Evolutionary conservation across 116 monocot species (phyloP).

Genomic region (Phalaenopsis hybrid): DNA sequence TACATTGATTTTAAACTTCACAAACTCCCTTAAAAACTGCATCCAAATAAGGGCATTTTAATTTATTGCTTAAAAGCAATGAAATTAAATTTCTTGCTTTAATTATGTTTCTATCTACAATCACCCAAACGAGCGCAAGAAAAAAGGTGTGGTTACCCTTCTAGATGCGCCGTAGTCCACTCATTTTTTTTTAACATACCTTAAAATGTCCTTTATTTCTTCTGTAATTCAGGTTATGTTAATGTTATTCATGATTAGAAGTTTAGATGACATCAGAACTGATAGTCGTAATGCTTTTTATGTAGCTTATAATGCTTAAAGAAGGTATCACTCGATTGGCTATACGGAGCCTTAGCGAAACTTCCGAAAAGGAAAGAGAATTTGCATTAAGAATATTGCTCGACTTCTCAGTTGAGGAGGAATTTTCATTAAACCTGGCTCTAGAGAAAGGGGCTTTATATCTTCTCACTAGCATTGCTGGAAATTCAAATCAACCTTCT

Average conservation of each 20-base stretch:
- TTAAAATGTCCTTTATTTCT: background rate
- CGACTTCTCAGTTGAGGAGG: conserved; percentile 32
- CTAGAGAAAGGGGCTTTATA: conserved; percentile 47
- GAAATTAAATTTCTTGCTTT: too few species aligned
- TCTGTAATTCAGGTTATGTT: background rate
- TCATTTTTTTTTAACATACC: too few species aligned
- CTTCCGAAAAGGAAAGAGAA: conserved; percentile 36
- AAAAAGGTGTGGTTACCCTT: too few species aligned
- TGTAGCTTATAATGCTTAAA: conserved; percentile 43
- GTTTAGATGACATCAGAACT: conserved; percentile 9
- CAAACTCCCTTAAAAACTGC: too few species aligned
- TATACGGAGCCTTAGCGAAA: conserved; percentile 36
- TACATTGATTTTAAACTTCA: too few species aligned
- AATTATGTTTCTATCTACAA: too few species aligned
- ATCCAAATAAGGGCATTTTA: too few species aligned
- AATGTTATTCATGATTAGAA: background rate
- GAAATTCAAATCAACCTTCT: conserved; percentile 24
- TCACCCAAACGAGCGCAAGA: too few species aligned
- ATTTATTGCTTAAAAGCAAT: too few species aligned
- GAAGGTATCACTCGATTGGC: conserved; percentile 40
- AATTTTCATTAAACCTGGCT: conserved; percentile 34
- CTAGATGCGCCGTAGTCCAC: too few species aligned
- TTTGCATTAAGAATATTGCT: conserved; percentile 42
- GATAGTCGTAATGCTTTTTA: background rate
- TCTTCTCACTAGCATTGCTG: conserved; percentile 40